Conservation (phyloP, 2,329 filamentous ascomycete genomes). For the Blastomyces silverae region DNA sequence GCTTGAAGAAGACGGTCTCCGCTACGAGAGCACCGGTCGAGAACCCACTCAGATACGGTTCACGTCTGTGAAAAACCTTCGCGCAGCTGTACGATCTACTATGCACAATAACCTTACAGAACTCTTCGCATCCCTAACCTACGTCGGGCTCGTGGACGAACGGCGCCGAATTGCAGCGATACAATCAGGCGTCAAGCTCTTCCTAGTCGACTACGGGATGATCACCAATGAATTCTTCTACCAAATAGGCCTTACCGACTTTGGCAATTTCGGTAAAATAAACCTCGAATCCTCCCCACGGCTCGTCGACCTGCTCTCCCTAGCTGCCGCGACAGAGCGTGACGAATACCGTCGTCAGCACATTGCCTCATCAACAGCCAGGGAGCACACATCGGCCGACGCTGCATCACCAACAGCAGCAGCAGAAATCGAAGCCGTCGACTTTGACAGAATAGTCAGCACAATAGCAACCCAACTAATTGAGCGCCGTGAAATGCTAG, state of each 20-base stretch:
- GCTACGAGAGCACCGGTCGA: conserved; percentile 67
- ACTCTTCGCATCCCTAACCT: conserved; percentile 79
- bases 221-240: conserved; percentile 87
- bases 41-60: conserved; percentile 65
- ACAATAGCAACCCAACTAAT: conserved; percentile 52
- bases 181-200: conserved; percentile 86
- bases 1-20: conserved; percentile 46
- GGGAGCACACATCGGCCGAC: background rate
- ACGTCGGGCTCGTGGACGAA: conserved; percentile 88
- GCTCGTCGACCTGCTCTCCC: conserved; percentile 61
- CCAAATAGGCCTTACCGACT: conserved; percentile 88
- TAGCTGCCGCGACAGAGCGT: conserved; percentile 67
- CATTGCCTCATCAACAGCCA: background rate
- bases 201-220: conserved; percentile 86
- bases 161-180: conserved; percentile 81
- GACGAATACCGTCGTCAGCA: conserved; percentile 28
- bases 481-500: conserved; percentile 73
- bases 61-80: conserved; percentile 77
- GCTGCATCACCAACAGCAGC: background rate
- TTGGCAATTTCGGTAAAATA: conserved; percentile 86
- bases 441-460: conserved; percentile 58
- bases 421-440: conserved; percentile 57
- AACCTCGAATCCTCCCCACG: conserved; percentile 69
- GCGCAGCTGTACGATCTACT: conserved; percentile 68
- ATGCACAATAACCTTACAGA: conserved; percentile 84